Conservation (phyloP, 768 basidiomycete genomes). For the Galerina marginata region DNA sequence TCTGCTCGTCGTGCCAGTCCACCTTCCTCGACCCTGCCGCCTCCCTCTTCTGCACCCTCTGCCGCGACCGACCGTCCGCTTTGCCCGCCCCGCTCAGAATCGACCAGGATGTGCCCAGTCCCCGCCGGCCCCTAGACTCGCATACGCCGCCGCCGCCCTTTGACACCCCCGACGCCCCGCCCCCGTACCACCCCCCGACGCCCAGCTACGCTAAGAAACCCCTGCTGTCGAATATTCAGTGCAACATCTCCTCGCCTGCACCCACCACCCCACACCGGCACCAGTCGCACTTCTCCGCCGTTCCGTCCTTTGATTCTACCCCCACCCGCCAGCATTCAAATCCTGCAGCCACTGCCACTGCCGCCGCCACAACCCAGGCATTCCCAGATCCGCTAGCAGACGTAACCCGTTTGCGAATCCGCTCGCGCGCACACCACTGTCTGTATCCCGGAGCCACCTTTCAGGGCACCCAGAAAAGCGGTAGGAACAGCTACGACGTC, state of each 20-base stretch:
- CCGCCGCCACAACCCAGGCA: slow-evolving; percentile 4
- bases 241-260: slow-evolving; percentile 23
- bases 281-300: slow-evolving; percentile 10
- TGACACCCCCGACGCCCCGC: slow-evolving; percentile 7
- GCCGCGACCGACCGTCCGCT: slow-evolving; percentile 43
- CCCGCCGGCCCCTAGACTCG: slow-evolving; percentile 25
- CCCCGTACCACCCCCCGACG: slow-evolving; percentile 2
- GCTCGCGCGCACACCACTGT: slow-evolving; percentile 75
- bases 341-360: background rate
- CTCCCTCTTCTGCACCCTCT: slow-evolving; percentile 49
- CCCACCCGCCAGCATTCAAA: slow-evolving; percentile 17
- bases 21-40: slow-evolving; percentile 41
- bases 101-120: slow-evolving; percentile 22
- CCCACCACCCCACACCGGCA: slow-evolving; percentile 15
- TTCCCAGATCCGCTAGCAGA: slow-evolving; percentile 65
- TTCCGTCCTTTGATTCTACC: slow-evolving; percentile 9
- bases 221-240: slow-evolving; percentile 27
- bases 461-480: slow-evolving; percentile 92
- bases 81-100: slow-evolving; percentile 16
- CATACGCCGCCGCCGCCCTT: slow-evolving; percentile 21
- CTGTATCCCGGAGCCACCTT: slow-evolving; percentile 90
- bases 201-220: slow-evolving; percentile 30
- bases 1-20: slow-evolving; percentile 51
- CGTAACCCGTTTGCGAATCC: slow-evolving; percentile 78
- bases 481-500: slow-evolving; percentile 93